phyloP scores from a whole-genome alignment of 352 stramenopile species.

The Blastocystis sp. region DNA sequence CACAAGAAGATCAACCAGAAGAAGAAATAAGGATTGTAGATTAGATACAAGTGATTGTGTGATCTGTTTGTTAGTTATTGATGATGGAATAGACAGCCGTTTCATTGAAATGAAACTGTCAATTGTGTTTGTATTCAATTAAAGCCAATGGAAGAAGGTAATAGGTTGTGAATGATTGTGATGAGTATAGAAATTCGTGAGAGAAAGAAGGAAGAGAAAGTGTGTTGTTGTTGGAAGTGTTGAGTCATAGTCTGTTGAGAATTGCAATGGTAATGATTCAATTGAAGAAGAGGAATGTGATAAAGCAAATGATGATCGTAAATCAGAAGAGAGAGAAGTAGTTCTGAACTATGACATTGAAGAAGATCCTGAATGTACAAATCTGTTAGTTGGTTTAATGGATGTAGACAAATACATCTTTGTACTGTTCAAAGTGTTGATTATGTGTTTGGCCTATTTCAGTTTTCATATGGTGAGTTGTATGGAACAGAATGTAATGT shows the following conservation, averaged over 20 bases:
- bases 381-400: neutral
- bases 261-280: neutral
- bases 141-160: neutral
- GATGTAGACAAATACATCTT: conserved; percentile 19
- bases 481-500: neutral
- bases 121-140: neutral
- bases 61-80: too few relatives aligned
- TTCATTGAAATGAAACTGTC: neutral
- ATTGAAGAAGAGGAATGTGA: neutral
- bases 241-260: neutral
- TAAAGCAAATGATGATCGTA: neutral
- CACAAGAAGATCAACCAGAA: too few relatives aligned
- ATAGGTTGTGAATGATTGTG: neutral
- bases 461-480: neutral
- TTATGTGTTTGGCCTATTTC: neutral
- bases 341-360: neutral
- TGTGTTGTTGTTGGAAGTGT: too few relatives aligned
- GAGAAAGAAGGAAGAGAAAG: neutral
- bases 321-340: too few relatives aligned
- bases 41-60: too few relatives aligned
- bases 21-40: too few relatives aligned
- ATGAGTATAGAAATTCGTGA: neutral
- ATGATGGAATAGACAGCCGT: too few relatives aligned
- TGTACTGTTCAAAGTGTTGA: neutral
- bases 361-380: conserved; percentile 2